phyloP scores from a whole-genome alignment of 805 yeast genomes.

The Geotrichum ghanense region DNA sequence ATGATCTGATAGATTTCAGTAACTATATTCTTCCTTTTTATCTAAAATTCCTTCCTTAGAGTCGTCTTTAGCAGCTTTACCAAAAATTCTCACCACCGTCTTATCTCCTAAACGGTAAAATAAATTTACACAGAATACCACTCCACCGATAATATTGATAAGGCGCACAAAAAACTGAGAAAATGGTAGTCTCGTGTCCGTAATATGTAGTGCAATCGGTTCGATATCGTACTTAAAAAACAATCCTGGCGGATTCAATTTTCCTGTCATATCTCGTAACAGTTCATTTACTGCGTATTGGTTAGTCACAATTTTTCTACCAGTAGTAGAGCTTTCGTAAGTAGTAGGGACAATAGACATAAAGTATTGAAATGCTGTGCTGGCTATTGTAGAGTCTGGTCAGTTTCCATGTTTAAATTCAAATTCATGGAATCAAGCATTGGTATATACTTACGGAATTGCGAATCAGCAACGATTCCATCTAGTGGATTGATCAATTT shows the following conservation, averaged over 20 bases:
- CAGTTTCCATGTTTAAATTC: too few relatives aligned
- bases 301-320: slow-evolving; percentile 63
- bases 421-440: neutral
- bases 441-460: slow-evolving; percentile 28
- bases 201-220: slow-evolving; percentile 60
- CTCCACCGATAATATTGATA: slow-evolving; percentile 75
- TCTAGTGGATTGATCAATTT: slow-evolving; percentile 83
- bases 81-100: slow-evolving; percentile 36
- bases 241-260: slow-evolving; percentile 53
- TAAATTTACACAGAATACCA: slow-evolving; percentile 61
- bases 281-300: slow-evolving; percentile 51
- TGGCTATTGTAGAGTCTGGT: slow-evolving; percentile 5
- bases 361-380: slow-evolving; percentile 44
- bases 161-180: slow-evolving; percentile 65
- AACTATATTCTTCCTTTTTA: neutral
- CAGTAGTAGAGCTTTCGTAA: slow-evolving; percentile 47
- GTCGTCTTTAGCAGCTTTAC: slow-evolving; percentile 41
- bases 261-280: slow-evolving; percentile 15
- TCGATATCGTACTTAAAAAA: slow-evolving; percentile 81
- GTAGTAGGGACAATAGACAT: slow-evolving; percentile 76
- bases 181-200: slow-evolving; percentile 67
- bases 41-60: slow-evolving; percentile 19
- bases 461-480: slow-evolving; percentile 47
- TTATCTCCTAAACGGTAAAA: slow-evolving; percentile 44
- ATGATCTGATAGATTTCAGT: slow-evolving; percentile 28